phyloP scores from a whole-genome alignment of 2,329 filamentous ascomycete species.

The Xylariales sp. region DNA sequence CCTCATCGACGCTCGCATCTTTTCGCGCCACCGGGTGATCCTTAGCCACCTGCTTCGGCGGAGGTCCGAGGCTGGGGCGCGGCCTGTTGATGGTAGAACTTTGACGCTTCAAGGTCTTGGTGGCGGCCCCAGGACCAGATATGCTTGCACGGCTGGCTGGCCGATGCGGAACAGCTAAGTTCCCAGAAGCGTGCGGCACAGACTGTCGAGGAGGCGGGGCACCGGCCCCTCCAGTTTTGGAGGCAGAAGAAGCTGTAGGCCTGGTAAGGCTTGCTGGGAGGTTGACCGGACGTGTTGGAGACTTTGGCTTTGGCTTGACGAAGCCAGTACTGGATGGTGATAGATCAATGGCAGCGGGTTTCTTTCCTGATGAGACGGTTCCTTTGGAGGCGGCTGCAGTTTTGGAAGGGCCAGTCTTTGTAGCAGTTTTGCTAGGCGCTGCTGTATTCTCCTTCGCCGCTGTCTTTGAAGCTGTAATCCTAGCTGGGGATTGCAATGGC shows the following conservation, averaged over 20 bases:
- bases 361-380: slow-evolving; percentile 32
- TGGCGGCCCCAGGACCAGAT: slow-evolving; percentile 19
- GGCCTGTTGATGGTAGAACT: slow-evolving; percentile 38
- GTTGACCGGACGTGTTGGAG: slow-evolving; percentile 64
- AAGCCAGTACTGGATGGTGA: slow-evolving; percentile 38
- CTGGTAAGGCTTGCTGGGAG: slow-evolving; percentile 64
- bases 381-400: slow-evolving; percentile 26
- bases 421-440: slow-evolving; percentile 19
- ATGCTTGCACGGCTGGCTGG: slow-evolving; percentile 42
- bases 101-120: slow-evolving; percentile 37
- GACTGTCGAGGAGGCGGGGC: slow-evolving; percentile 31
- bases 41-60: slow-evolving; percentile 52
- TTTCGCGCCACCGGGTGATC: slow-evolving; percentile 43
- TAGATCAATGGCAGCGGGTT: slow-evolving; percentile 36
- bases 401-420: slow-evolving; percentile 29
- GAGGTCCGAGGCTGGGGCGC: slow-evolving; percentile 52
- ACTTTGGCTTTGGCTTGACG: slow-evolving; percentile 59
- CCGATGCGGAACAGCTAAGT: slow-evolving; percentile 26
- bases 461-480: slow-evolving; percentile 33
- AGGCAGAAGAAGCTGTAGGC: slow-evolving; percentile 65
- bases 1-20: slow-evolving; percentile 57
- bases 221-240: slow-evolving; percentile 48
- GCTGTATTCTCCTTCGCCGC: slow-evolving; percentile 23
- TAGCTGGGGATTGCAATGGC: slow-evolving; percentile 30
- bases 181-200: slow-evolving; percentile 34